Evolutionary conservation across 805 yeast species (phyloP).

Genomic region (Candida pseudofarinosa): DNA sequence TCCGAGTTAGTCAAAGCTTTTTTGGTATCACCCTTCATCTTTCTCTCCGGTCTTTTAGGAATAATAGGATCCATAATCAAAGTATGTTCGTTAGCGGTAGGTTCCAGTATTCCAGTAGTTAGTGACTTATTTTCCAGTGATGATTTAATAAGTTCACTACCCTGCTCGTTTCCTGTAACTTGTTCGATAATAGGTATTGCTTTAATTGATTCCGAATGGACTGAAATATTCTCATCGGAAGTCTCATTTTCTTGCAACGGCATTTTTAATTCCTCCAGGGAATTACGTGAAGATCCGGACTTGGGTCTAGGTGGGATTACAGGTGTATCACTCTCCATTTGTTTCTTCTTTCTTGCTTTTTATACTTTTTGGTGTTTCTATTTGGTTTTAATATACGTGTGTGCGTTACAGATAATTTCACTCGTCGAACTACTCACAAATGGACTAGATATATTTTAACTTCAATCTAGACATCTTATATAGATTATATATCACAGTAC

Average conservation of each 20-base stretch:
- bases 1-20: not conserved
- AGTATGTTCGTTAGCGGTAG: no score
- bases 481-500: no score
- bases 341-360: no score
- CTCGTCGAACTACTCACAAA: no score
- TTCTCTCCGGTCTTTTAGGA: not conserved
- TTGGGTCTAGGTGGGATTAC: conserved; percentile 8
- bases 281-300: not conserved
- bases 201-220: no score
- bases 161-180: not conserved
- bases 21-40: not conserved
- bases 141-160: no score
- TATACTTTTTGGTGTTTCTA: no score
- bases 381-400: no score
- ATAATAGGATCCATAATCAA: not conserved
- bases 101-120: not conserved
- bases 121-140: not conserved
- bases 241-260: not conserved
- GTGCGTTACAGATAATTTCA: no score
- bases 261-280: not conserved
- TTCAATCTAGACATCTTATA: no score
- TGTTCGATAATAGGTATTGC: no score
- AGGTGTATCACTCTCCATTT: not conserved
- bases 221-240: not conserved
- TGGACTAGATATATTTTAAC: no score